These are phyloP conservation scores for grape (Vitis vinifera) DNA, from an alignment of 164 flowering plant genomes.

Conservation along the genomic window ASM3070453v1 NC_081810.1:22700501-22701000, in stretches of 20 bases:
- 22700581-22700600: no score
- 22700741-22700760: conserved; percentile 10
- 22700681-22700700: conserved; percentile 93
- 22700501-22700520: neutral
- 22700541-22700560: neutral
- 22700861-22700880: neutral
- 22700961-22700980: no score
- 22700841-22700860: neutral
- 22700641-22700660: conserved; percentile 50
- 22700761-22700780: neutral
- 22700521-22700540: neutral
- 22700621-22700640: neutral
- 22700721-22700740: conserved; percentile 92
- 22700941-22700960: no score
- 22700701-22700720: conserved; percentile 85
- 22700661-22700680: conserved; percentile 87
- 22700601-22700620: neutral
- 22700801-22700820: no score
- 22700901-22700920: no score
- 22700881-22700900: neutral
- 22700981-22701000: no score
- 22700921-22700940: no score
- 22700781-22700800: neutral
- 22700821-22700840: neutral
- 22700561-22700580: neutral